These are phyloP conservation scores for Entomortierella lignicola DNA, from an alignment of 192 early-diverging fungal genomes.

Conservation along the genomic window DNA sequence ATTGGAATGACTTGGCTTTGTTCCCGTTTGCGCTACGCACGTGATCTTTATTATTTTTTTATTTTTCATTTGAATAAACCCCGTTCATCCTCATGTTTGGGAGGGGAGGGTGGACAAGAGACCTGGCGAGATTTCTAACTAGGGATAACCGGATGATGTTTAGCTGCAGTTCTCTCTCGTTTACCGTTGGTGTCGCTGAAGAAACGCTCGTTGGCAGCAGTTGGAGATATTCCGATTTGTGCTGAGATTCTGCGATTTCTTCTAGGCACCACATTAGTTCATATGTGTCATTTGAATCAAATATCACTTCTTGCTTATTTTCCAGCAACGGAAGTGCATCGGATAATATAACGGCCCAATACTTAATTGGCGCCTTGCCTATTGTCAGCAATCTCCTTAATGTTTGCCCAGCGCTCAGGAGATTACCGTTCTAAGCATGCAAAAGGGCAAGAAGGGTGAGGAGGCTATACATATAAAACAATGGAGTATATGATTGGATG, in stretches of 20 bases:
- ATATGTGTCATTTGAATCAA: constrained; percentile 64
- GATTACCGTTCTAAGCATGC: constrained; percentile 17
- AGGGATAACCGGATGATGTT: constrained; percentile 33
- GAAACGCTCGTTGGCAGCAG: constrained; percentile 22
- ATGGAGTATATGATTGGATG: neutral
- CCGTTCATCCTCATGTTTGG: no score
- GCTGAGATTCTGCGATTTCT: constrained; percentile 52
- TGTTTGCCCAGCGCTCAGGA: constrained; percentile 51
- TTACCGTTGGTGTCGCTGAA: constrained; percentile 1
- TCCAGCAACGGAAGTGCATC: constrained; percentile 74
- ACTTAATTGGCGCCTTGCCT: constrained; percentile 64
- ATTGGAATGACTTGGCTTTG: neutral
- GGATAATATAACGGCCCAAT: constrained; percentile 62
- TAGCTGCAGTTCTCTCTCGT: constrained; percentile 30
- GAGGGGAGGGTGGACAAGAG: constrained; percentile 26
- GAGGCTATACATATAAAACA: neutral
- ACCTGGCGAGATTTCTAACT: constrained; percentile 38
- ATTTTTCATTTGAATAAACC: neutral
- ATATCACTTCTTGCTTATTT: constrained; percentile 63
- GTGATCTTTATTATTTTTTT: constrained; percentile 1
- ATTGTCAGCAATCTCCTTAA: constrained; percentile 59
- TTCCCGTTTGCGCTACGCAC: constrained; percentile 9
- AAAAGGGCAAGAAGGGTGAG: neutral
- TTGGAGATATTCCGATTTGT: constrained; percentile 42
- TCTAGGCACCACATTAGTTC: constrained; percentile 78